Conservation (phyloP, 148 eudicot genomes). For the Nepenthes mirabilis region DNA sequence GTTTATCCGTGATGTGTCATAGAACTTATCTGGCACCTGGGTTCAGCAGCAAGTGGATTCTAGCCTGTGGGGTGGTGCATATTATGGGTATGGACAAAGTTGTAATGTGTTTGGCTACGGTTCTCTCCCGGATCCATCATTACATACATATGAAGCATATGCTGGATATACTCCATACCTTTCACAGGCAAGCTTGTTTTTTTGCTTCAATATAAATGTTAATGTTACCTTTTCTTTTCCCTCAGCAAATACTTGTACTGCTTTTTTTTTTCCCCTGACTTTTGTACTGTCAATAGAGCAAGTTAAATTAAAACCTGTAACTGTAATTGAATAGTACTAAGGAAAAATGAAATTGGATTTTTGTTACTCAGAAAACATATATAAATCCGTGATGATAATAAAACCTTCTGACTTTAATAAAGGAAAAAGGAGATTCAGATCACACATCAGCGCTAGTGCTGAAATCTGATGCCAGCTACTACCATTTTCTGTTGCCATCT, state of each 20-base stretch:
- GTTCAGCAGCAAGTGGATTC: slow-evolving; percentile 69
- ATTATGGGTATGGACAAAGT: slow-evolving; percentile 94
- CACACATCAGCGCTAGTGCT: no score
- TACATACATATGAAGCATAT: slow-evolving; percentile 76
- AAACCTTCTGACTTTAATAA: no score
- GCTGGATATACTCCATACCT: slow-evolving; percentile 79
- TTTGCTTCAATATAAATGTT: background rate
- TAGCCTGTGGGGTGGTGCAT: slow-evolving; percentile 66
- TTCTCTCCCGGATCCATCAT: slow-evolving; percentile 75
- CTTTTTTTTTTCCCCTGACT: background rate
- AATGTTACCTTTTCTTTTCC: background rate
- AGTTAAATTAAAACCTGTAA: no score
- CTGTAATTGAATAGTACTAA: no score
- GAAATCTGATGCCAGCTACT: no score
- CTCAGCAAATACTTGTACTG: background rate
- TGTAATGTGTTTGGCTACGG: slow-evolving; percentile 88
- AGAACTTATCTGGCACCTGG: slow-evolving; percentile 67
- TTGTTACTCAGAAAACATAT: no score
- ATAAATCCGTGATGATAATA: no score
- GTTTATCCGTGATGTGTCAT: background rate
- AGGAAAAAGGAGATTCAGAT: no score
- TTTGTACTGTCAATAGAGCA: no score
- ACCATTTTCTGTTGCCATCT: no score
- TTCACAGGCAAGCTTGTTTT: slow-evolving; percentile 48
- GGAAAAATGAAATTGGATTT: no score